Evolutionary conservation across 345 rosid genomes (phyloP).

Genomic region (Arabidopsis arenosa): DNA sequence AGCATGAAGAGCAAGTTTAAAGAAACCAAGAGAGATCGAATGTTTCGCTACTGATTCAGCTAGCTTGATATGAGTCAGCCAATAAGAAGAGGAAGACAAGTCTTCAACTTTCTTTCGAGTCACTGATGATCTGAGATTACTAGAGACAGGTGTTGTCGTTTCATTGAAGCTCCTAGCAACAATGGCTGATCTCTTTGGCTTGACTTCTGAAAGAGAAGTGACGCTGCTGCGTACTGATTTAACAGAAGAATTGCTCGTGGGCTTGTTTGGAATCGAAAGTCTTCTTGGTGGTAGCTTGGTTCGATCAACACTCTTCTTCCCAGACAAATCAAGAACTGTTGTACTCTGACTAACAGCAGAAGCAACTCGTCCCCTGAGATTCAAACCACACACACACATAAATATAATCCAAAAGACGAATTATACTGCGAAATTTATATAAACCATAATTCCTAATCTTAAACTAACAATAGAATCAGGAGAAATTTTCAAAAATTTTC

Average conservation of each 20-base stretch:
- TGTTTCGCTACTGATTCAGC: constrained; percentile 81
- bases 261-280: constrained; percentile 69
- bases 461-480: background rate
- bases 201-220: constrained; percentile 64
- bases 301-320: constrained; percentile 61
- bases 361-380: constrained; percentile 52
- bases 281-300: constrained; percentile 80
- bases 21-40: constrained; percentile 79
- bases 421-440: background rate
- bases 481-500: background rate
- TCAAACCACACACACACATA: background rate
- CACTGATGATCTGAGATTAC: constrained; percentile 55
- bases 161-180: constrained; percentile 51
- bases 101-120: constrained; percentile 54
- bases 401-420: background rate
- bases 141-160: constrained; percentile 57
- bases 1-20: constrained; percentile 85
- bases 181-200: constrained; percentile 53
- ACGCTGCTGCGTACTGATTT: constrained; percentile 44
- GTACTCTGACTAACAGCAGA: constrained; percentile 76
- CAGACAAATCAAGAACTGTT: constrained; percentile 70
- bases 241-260: constrained; percentile 47
- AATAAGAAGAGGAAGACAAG: constrained; percentile 66
- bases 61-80: constrained; percentile 79
- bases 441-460: background rate